Evolutionary conservation across 257 asterid genomes (phyloP).

Genomic region (Plantago major): DNA sequence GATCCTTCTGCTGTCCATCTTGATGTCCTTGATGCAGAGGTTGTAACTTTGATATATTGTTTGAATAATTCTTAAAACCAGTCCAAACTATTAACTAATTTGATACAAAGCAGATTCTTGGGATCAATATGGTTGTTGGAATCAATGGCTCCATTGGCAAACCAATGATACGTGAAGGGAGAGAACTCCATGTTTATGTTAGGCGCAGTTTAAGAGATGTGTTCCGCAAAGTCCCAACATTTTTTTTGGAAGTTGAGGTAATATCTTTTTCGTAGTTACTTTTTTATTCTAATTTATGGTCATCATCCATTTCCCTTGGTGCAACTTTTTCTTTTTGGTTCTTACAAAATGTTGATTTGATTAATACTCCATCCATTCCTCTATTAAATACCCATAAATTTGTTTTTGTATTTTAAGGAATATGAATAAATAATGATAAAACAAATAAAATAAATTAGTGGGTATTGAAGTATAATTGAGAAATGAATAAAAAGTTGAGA

Average conservation of each 20-base stretch:
- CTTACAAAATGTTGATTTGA: too few relatives aligned
- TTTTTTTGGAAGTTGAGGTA: slow-evolving; percentile 84
- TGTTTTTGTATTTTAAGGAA: too few relatives aligned
- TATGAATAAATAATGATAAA: too few relatives aligned
- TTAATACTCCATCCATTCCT: too few relatives aligned
- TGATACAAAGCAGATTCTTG: slow-evolving; percentile 59
- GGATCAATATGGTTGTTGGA: slow-evolving; percentile 94
- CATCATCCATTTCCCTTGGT: not conserved
- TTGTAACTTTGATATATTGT: slow-evolving; percentile 22
- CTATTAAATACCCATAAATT: too few relatives aligned
- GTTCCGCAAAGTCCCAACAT: slow-evolving; percentile 90
- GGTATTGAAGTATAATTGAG: too few relatives aligned
- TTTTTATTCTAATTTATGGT: slow-evolving; percentile 19
- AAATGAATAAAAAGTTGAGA: too few relatives aligned
- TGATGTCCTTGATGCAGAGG: slow-evolving; percentile 97
- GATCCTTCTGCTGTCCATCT: slow-evolving; percentile 97
- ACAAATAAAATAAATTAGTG: too few relatives aligned
- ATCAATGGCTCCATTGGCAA: slow-evolving; percentile 71
- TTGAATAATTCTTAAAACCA: slow-evolving; percentile 8
- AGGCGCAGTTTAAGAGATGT: slow-evolving; percentile 96
- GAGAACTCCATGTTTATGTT: slow-evolving; percentile 76
- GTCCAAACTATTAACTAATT: slow-evolving; percentile 22
- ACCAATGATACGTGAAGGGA: slow-evolving; percentile 94
- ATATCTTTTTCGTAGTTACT: slow-evolving; percentile 16
- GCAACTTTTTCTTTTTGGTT: too few relatives aligned